Base-by-base conservation (phyloP, 805 yeast genomes). In the Myxozyma neglecta region DNA sequence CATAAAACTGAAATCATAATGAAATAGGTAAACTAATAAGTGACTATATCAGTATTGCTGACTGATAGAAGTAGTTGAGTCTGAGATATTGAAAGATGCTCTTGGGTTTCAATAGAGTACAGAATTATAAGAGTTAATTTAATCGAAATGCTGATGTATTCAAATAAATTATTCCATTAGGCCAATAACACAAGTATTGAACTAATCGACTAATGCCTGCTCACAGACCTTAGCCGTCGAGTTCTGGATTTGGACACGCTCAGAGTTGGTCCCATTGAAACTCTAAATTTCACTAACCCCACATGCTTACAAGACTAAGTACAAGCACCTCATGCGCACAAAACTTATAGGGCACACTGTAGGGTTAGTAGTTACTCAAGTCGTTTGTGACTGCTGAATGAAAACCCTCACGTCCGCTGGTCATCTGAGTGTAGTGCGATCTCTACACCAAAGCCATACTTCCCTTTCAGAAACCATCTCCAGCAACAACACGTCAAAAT, bases 401-500 rank as follows among this genome's bases (percentile, higher is more conserved):
- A 43, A 8, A 11, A 36, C 34, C 29, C 29, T 24, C 29, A 24
- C 29, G 29, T 24, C 29, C 29, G 29, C 29, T 24, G 29, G 29
- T 24, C 29, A 5, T 24, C 29, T 24, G 29, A 24, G 29, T 3
- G 20, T 13, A 39, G 42, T 39, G 16, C 53, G 14, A 37, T 20
- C 44, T 45, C 59, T 40, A 34, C 43, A 20, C 20, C 45, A 16
- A 40, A 40, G 32, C 32, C 60, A 49, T 24, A 34, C 53, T 20
- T 54, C 58, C 52, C 44, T 34, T 16, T 39, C 56, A 45, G n/a
- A 52, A 32, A 36, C 43, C 29, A 44, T 32, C 67, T 39, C 42
- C 55, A 53, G 46, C 51, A 56, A 10, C 35, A n/a, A 34, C n/a
- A 66, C 65, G 65, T 53, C 81, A 89, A 80, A 79, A 93, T 93